Base-by-base conservation (phyloP, 2,329 filamentous ascomycete genomes). In the Myriosclerotinia duriaeana region DNA sequence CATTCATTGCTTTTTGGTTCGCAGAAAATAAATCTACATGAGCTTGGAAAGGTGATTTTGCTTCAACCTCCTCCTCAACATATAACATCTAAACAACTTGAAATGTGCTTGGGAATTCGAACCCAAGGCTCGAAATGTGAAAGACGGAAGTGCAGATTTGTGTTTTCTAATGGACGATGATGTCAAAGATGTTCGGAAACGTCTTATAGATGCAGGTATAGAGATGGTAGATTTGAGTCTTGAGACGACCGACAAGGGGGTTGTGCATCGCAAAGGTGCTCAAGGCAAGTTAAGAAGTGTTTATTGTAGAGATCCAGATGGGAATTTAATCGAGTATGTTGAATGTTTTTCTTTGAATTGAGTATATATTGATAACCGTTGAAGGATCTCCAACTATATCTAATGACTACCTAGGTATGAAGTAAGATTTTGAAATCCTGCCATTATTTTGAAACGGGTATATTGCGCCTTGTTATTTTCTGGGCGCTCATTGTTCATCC, bases 21-120 rank as follows among this genome's bases (percentile, higher is more conserved):
- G 0, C 84, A 86, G 68, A 88, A 88, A 75, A 84, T 88, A 66
- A 88, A 88, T 68, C 79, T 89, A 2, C 86, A 88, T 71, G 79
- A 85, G 69, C 77, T 78, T 14, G 85, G 85, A 8, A 80, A 79
- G 17, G 73, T 74, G 65, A 7, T 20, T 48, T 36, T 17, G 22
- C 56, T 48, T 53, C 40, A 26, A 30, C 11, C n/a, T 14, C 56
- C 44, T 17, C 22, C 40, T 17, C 12, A 17, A 26, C 20, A 14
- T 54, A 6, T 42, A 42, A 17, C 17, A n/a, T 46, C 55, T 59
- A 15, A 22, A 15, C 36, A 5, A 17, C 1, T 44, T 7, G 8
- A 59, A 36, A 52, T 40, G 4, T 40, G 14, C 30, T 53, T 22
- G 73, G 70, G 85, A 88, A 67, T 87, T 87, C 69, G 83, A 86